Conservation (phyloP, 495 filamentous ascomycete genomes). For the Darksidea phi region DNA sequence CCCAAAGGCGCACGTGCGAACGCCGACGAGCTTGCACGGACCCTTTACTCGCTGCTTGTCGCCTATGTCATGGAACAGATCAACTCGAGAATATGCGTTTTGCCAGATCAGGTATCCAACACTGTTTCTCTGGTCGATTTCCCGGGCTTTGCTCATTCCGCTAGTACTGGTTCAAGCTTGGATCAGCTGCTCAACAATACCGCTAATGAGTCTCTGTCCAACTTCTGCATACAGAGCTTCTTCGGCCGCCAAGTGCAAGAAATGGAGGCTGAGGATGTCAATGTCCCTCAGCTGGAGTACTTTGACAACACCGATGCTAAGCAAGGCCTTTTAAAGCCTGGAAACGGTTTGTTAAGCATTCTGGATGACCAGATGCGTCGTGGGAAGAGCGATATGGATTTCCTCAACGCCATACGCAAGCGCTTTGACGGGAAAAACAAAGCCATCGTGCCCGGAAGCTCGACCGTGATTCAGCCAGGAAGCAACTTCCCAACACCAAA, state of each 20-base stretch:
- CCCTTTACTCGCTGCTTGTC: conserved; percentile 91
- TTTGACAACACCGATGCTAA: conserved; percentile 97
- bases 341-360: conserved; percentile 90
- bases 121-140: conserved; percentile 95
- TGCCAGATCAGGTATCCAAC: conserved; percentile 84
- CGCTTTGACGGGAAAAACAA: conserved; percentile 93
- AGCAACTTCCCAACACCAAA: conserved; percentile 82
- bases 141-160: conserved; percentile 83
- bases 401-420: conserved; percentile 84
- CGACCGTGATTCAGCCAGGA: conserved; percentile 67
- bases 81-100: conserved; percentile 84
- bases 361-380: conserved; percentile 92
- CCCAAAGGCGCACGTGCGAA: conserved; percentile 84
- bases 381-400: conserved; percentile 80
- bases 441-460: conserved; percentile 71
- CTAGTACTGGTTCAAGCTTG: conserved; percentile 76
- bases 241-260: conserved; percentile 90
- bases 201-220: conserved; percentile 85
- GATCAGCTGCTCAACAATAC: conserved; percentile 96
- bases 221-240: conserved; percentile 90
- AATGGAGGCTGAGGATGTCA: conserved; percentile 87
- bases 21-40: conserved; percentile 89
- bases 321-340: conserved; percentile 81
- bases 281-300: conserved; percentile 85
- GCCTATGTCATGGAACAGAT: conserved; percentile 89